Evolutionary conservation across 768 basidiomycete genomes (phyloP).

Genomic region (Rubroboletus satanas): DNA sequence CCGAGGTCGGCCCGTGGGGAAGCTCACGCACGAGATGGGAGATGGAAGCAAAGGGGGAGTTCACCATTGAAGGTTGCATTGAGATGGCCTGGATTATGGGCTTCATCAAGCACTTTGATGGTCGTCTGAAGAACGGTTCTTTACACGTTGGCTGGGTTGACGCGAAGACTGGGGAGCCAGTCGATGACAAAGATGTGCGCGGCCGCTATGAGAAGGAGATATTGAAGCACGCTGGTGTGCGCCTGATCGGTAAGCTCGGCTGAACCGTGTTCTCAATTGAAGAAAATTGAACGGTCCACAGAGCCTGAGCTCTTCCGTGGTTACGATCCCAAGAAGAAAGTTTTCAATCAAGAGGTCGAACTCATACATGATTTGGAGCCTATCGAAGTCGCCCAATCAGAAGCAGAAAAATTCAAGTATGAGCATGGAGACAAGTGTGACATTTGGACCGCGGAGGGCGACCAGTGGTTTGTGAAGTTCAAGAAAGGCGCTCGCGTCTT

Average conservation of each 20-base stretch:
- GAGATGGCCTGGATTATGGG: conserved; percentile 99
- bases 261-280: background rate
- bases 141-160: conserved; percentile 99
- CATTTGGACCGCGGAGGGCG: conserved; percentile 85
- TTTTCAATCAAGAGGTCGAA: conserved; percentile 96
- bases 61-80: conserved; percentile 96
- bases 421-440: conserved; percentile 97
- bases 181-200: conserved; percentile 97
- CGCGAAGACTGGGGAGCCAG: conserved; percentile 85
- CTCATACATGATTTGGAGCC: conserved; percentile 95
- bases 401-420: conserved; percentile 92
- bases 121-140: conserved; percentile 87
- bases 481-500: conserved; percentile 95
- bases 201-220: conserved; percentile 95
- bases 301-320: conserved; percentile 98
- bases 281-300: conserved; percentile 32
- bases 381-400: conserved; percentile 85
- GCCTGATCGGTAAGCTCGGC: conserved; percentile 76
- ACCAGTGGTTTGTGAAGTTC: conserved; percentile 98
- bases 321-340: conserved; percentile 96
- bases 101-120: conserved; percentile 97
- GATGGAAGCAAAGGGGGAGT: conserved; percentile 97
- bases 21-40: conserved; percentile 98
- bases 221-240: conserved; percentile 84
- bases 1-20: conserved; percentile 98